Base-by-base conservation (phyloP, 805 yeast genomes). In the Kodamaea hsintzibuensis region DNA sequence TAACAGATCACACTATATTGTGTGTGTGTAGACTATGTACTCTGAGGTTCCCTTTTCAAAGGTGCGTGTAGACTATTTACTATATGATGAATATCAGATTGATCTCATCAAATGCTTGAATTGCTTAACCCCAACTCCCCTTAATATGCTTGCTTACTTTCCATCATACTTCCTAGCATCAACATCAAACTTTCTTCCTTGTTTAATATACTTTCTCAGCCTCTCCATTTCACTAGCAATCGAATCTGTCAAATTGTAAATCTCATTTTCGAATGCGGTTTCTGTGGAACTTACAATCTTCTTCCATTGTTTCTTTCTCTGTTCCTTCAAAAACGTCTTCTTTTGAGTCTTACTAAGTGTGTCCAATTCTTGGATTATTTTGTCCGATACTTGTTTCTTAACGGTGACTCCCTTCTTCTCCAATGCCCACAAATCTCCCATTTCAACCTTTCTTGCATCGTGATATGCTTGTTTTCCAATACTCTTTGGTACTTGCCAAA, bases 371-470 rank as follows among this genome's bases (percentile, higher is more conserved):
- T 70, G 73, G 52, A 62, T 62, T 16, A 61, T 62, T 33, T 68
- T 67, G 13, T 67, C 76, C 16, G 69, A 60, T 10, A 76, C 49
- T 39, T 57, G 59, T 51, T 66, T 68, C 59, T 69, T 71, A 7
- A 70, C 72, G 12, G 62, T 61, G 1, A 65, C 69, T 33, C 69
- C 63, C 62, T 76, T 76, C 59, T 68, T 68, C 8, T 69, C 76
- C 52, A 67, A 63, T 1, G 88, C 86, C 99, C 98, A 95, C 50
- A 86, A 70, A 66, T 95, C 99, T 18, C 97, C 97, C 64, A 82
- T 81, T n/a, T 69, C 70, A 0, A 90, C 82, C 67, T 95, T 93
- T 52, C 98, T 79, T 0, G 97, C 97, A 73, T 95, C 98, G 64
- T 89, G 96, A 61, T 90, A 95, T 1, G 77, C 83, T 56, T 83